phyloP scores from a whole-genome alignment of 2,329 filamentous ascomycete species.

The Calonectria honghensis region DNA sequence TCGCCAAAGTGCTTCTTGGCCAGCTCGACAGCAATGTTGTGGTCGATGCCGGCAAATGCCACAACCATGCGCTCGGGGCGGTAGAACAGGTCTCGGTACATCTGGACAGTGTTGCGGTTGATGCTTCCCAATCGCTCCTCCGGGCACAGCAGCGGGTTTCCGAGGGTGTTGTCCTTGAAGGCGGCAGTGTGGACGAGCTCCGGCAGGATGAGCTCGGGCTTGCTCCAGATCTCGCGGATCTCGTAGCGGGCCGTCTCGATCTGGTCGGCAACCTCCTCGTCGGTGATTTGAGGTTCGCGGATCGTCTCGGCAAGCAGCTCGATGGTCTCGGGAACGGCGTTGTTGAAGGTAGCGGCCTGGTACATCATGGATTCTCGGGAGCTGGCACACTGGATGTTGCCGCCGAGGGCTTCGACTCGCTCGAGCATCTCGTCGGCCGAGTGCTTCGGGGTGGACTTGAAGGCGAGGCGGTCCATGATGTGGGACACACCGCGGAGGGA shows the following conservation, averaged over 20 bases:
- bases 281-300: constrained; percentile 87
- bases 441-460: constrained; percentile 87
- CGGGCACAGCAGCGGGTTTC: constrained; percentile 94
- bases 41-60: constrained; percentile 93
- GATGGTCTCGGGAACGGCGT: constrained; percentile 87
- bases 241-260: constrained; percentile 95
- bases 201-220: constrained; percentile 95
- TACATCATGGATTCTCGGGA: constrained; percentile 99
- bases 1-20: constrained; percentile 93
- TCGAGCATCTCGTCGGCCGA: constrained; percentile 91
- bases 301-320: constrained; percentile 95
- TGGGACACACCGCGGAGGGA: constrained; percentile 93
- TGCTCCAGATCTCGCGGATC: constrained; percentile 97
- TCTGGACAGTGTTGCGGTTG: constrained; percentile 81
- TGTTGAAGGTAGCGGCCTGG: constrained; percentile 98
- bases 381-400: constrained; percentile 97
- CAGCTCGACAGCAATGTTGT: constrained; percentile 85
- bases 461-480: constrained; percentile 95
- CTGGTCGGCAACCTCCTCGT: constrained; percentile 90
- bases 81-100: constrained; percentile 90
- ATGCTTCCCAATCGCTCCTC: constrained; percentile 87
- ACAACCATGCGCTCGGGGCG: constrained; percentile 93
- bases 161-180: constrained; percentile 96
- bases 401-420: constrained; percentile 89
- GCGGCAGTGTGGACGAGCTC: constrained; percentile 97